A percentile compares a stretch with the other conserved stretches of the same genome.
Conservation (phyloP, 73 alveolate species). For the Tetrahymena thermophila region DNA sequence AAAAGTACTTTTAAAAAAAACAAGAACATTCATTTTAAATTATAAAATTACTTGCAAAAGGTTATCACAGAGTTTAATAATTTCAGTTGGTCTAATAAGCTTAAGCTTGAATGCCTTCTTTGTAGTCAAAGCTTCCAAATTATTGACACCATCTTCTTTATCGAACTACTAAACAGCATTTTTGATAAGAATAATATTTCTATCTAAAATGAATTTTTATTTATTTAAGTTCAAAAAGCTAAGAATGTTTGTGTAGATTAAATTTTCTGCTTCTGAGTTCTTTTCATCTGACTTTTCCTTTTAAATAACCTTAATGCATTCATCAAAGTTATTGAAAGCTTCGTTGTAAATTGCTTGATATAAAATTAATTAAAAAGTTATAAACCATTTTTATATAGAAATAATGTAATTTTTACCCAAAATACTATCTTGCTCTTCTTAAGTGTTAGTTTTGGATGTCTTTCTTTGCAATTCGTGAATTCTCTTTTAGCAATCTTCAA, state of each 20-base stretch:
- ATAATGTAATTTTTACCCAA: not conserved
- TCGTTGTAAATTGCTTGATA: not conserved
- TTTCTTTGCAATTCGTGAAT: not conserved
- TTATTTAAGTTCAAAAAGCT: slow-evolving; percentile 12
- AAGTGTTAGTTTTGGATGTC: not conserved
- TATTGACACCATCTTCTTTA: slow-evolving; percentile 36
- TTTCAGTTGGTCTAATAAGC: slow-evolving; percentile 39
- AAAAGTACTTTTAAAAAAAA: not conserved
- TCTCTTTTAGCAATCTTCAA: slow-evolving; percentile 12
- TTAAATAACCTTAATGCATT: slow-evolving; percentile 5
- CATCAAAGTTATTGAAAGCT: slow-evolving; percentile 22
- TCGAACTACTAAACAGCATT: slow-evolving; percentile 5
- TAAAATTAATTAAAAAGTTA: no score
- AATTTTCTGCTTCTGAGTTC: slow-evolving; percentile 27
- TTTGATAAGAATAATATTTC: slow-evolving; percentile 24
- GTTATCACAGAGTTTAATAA: slow-evolving; percentile 40
- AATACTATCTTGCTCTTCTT: not conserved
- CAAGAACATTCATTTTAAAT: not conserved
- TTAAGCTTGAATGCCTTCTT: slow-evolving; percentile 35
- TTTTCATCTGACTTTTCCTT: slow-evolving; percentile 14
- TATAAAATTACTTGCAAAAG: not conserved
- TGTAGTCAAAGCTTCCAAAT: slow-evolving; percentile 19
- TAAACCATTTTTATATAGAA: not conserved
- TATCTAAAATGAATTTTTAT: slow-evolving; percentile 12
- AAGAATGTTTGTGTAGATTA: slow-evolving; percentile 10